Base-by-base conservation (phyloP, 176 grass and related monocot genomes). In the Carex littledalei region DNA sequence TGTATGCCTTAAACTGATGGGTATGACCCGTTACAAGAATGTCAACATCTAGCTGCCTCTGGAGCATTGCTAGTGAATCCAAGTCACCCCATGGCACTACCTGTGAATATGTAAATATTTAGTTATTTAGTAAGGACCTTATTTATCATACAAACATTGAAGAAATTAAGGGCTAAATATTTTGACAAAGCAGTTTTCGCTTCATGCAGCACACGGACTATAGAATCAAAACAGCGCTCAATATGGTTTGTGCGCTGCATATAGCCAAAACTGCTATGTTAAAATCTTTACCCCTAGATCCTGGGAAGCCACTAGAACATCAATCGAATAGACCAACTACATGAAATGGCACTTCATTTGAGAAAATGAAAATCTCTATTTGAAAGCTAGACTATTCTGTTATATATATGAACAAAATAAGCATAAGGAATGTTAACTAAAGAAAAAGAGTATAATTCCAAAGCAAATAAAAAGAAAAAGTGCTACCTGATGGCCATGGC, bases 21-120 rank as follows among this genome's bases (percentile, higher is more conserved):
- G 88, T 99, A 81, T 99, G 97, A 86, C 97, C 97, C 0, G 91
- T 96, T 80, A 99, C 97, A 50, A 99, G 93, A 88, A 99, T 96
- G 87, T 99, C 97, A 69, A 99, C 97, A 34, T 96, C 97, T 65
- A 99, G 78, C 86, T 96, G 97, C 15, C 97, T 81, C 87, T 99
- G 97, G 11, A 99, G 90, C 93, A 99, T 99, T 39, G 93, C 93
- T 52, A 99, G 90, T 20, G 93, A 99, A 84, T 99, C 97, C 86
- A 99, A 85, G 75, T 99, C 93, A 29, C 93, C 93, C 97, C 93
- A 99, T n/a, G 97, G 97, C 54, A 94, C 86, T 63, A 99, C 91
- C 97, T 99, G 79, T 99, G 78, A 47, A 61, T 34, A 29, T 79
- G 63, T 69, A 77, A 0, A 49, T 63, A 22, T 62, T 58, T 56